Evolutionary conservation across 1,139 yeast genomes (phyloP).

Genomic region (Candida mesenterica): DNA sequence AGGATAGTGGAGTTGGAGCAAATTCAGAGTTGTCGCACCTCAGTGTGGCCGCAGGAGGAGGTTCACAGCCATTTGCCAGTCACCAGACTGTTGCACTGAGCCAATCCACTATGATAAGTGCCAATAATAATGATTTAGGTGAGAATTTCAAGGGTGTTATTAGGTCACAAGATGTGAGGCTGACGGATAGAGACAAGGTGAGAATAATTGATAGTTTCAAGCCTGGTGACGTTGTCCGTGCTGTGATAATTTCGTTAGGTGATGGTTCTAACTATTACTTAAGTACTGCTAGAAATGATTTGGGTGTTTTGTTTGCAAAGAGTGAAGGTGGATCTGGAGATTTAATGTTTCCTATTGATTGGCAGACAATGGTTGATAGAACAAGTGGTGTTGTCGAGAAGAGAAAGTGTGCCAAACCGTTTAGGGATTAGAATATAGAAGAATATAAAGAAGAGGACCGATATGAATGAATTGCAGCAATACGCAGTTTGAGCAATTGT

Average conservation of each 20-base stretch:
- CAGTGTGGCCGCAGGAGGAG: constrained; percentile 47
- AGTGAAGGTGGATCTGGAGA: constrained; percentile 69
- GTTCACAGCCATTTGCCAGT: constrained; percentile 45
- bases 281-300: constrained; percentile 84
- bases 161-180: constrained; percentile 83
- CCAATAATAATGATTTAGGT: constrained; percentile 66
- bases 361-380: constrained; percentile 91
- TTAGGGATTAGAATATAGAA: constrained; percentile 22
- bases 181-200: constrained; percentile 87
- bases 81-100: constrained; percentile 48
- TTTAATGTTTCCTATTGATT: constrained; percentile 85
- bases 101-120: constrained; percentile 32
- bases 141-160: constrained; percentile 91
- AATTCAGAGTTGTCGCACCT: constrained; percentile 50
- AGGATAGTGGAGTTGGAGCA: constrained; percentile 68
- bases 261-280: constrained; percentile 91
- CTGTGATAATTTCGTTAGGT: constrained; percentile 79
- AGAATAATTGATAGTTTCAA: constrained; percentile 73
- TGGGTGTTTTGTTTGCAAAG: constrained; percentile 91
- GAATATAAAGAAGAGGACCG: too few species aligned
- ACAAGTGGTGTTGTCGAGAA: constrained; percentile 70
- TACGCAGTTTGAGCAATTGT: too few species aligned
- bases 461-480: too few species aligned
- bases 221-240: constrained; percentile 93
- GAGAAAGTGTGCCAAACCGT: constrained; percentile 93